Evolutionary conservation across 345 rosid genomes (phyloP).

Genomic region (Rhodamnia rubescens): DNA sequence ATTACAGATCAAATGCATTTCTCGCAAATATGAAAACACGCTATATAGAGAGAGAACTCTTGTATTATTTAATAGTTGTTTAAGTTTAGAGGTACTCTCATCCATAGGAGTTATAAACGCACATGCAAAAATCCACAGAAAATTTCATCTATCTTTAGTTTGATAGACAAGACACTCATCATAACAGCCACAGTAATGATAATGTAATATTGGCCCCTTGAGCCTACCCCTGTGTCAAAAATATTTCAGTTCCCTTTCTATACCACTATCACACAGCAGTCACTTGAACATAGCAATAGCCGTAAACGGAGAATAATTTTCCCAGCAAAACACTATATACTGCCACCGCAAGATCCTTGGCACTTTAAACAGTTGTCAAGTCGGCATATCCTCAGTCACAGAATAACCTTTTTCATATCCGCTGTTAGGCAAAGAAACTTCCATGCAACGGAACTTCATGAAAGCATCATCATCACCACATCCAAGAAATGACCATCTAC

Average conservation of each 20-base stretch:
- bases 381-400: neutral
- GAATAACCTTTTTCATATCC: neutral
- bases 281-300: neutral
- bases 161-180: no score
- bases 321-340: neutral
- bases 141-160: no score
- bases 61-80: no score
- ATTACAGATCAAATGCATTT: neutral
- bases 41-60: neutral
- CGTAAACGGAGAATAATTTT: neutral
- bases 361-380: neutral
- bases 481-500: neutral
- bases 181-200: no score
- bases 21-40: neutral
- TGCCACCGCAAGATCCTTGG: neutral
- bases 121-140: no score
- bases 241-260: no score
- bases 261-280: neutral
- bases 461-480: neutral
- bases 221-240: no score
- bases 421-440: neutral
- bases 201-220: no score
- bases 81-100: neutral
- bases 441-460: neutral
- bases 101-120: neutral